Evolutionary conservation across 352 stramenopile genomes (phyloP).

Genomic region (Phytophthora parvispora): DNA sequence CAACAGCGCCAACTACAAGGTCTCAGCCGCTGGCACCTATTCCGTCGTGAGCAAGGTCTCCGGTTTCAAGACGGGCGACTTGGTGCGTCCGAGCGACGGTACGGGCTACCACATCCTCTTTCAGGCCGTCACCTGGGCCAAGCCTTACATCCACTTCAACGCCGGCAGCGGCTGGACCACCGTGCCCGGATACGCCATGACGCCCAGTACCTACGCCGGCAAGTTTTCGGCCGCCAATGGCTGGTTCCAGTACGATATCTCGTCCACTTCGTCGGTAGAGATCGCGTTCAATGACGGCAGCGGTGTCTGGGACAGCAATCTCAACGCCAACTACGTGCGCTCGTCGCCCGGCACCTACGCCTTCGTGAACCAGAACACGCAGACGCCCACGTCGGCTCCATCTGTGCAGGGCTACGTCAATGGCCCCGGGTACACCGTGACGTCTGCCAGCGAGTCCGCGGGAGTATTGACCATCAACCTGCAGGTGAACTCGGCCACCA

Average conservation of each 20-base stretch:
- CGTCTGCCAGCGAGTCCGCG: constrained; percentile 31
- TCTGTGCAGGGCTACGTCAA: constrained; percentile 18
- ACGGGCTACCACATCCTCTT: constrained; percentile 44
- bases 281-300: constrained; percentile 57
- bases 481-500: constrained; percentile 31
- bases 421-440: too few relatives aligned
- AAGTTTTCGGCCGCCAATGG: constrained; percentile 48
- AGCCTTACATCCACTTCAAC: constrained; percentile 54
- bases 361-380: neutral
- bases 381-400: neutral
- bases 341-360: constrained; percentile 17
- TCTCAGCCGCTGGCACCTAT: constrained; percentile 24
- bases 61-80: constrained; percentile 33
- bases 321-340: constrained; percentile 52
- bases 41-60: constrained; percentile 34
- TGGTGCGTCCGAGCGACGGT: constrained; percentile 32
- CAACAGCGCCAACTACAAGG: constrained; percentile 42
- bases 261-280: constrained; percentile 32
- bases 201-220: constrained; percentile 32
- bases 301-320: constrained; percentile 55
- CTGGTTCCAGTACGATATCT: constrained; percentile 55
- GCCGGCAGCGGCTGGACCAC: constrained; percentile 46
- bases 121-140: constrained; percentile 31
- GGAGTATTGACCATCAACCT: constrained; percentile 47
- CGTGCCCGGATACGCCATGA: constrained; percentile 44